Conservation (phyloP, 2,329 filamentous ascomycete genomes). For the Diaporthe vaccinii region DNA sequence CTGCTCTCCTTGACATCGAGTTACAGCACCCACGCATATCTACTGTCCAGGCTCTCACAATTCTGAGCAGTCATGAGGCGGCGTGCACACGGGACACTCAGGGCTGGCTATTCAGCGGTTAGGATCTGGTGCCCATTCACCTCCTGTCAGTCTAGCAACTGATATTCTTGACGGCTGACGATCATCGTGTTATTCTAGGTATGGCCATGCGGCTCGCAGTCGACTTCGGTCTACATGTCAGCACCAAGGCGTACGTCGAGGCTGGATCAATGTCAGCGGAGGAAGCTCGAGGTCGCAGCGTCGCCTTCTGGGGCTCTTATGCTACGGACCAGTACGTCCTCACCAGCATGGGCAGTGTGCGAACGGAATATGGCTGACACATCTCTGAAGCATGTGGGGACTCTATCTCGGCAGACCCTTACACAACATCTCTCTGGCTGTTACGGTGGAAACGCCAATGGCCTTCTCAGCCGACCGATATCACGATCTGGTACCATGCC, state of each 20-base stretch:
- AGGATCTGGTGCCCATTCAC: neutral
- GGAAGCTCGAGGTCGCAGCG: neutral
- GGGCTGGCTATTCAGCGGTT: conserved; percentile 10
- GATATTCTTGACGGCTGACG: neutral
- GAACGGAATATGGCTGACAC: neutral
- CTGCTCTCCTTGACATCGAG: neutral
- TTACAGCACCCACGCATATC: neutral
- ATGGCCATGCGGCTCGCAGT: conserved; percentile 13
- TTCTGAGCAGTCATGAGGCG: conserved; percentile 8
- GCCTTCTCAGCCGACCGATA: neutral
- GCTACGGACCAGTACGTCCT: neutral
- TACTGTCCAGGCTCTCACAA: neutral
- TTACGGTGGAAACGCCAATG: conserved; percentile 4
- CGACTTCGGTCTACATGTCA: conserved; percentile 4
- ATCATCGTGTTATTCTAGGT: neutral
- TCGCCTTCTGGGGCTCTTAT: conserved; percentile 3
- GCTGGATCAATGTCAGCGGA: conserved; percentile 1
- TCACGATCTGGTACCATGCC: neutral
- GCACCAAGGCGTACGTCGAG: neutral
- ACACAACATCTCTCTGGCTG: neutral
- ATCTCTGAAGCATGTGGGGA: neutral
- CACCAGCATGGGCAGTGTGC: too few species aligned
- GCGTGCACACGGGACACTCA: conserved; percentile 1
- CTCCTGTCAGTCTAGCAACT: neutral
- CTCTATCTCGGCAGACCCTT: conserved; percentile 5